These are phyloP conservation scores for Vararia minispora DNA, from an alignment of 768 basidiomycete species.

Conservation along the genomic window DNA sequence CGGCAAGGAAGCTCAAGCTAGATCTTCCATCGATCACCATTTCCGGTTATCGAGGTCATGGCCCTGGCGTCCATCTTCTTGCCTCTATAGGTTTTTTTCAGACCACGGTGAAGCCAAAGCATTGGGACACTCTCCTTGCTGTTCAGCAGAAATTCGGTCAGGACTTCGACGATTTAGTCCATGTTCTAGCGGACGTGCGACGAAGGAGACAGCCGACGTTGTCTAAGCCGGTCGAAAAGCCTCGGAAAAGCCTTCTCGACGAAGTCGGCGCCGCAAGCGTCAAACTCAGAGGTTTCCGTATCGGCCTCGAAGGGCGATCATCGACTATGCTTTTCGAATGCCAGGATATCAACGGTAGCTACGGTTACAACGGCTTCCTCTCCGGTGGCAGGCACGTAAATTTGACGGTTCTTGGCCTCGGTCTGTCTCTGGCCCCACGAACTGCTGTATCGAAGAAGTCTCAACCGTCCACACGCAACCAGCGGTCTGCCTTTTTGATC, in stretches of 20 bases:
- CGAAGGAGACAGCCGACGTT: slow-evolving; percentile 15
- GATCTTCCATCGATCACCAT: slow-evolving; percentile 55
- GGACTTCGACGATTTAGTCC: slow-evolving; percentile 74
- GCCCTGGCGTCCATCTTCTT: slow-evolving; percentile 35
- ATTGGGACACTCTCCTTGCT: slow-evolving; percentile 73
- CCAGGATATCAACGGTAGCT: slow-evolving; percentile 55
- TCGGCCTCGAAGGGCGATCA: slow-evolving; percentile 65
- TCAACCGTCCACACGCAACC: slow-evolving; percentile 42
- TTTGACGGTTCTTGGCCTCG: slow-evolving; percentile 59
- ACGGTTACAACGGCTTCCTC: slow-evolving; percentile 34
- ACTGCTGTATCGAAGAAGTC: slow-evolving; percentile 24
- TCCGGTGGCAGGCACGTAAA: slow-evolving; percentile 38
- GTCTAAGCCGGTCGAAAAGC: neutral
- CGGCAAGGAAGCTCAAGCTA: slow-evolving; percentile 47
- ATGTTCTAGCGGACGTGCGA: slow-evolving; percentile 53
- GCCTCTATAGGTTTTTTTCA: slow-evolving; percentile 59
- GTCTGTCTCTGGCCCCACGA: slow-evolving; percentile 72
- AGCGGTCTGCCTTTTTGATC: slow-evolving; percentile 73
- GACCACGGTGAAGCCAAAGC: slow-evolving; percentile 65
- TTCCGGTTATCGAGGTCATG: slow-evolving; percentile 43
- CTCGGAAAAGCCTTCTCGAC: slow-evolving; percentile 11
- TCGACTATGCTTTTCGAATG: slow-evolving; percentile 71
- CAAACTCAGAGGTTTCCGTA: slow-evolving; percentile 69
- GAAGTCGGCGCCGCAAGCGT: slow-evolving; percentile 25
- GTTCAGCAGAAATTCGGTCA: slow-evolving; percentile 87